Evolutionary conservation across 441 rosid genomes (phyloP).

Genomic region (Dalechampia spathulata): DNA sequence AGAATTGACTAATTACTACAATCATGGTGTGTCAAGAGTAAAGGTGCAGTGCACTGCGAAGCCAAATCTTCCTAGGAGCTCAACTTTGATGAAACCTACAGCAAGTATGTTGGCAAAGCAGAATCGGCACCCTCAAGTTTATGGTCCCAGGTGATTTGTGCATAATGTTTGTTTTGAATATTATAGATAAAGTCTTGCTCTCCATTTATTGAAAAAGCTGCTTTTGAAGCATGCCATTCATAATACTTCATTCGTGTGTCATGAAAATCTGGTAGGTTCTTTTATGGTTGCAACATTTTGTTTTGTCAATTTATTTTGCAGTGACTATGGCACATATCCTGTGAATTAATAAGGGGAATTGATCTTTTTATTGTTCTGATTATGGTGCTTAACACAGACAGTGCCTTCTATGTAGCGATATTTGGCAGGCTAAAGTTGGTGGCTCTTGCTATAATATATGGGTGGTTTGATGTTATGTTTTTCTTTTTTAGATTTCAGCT

Average conservation of each 20-base stretch:
- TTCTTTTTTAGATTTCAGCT: constrained; percentile 41
- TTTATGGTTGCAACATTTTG: no score
- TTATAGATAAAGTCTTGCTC: neutral
- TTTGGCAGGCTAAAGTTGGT: neutral
- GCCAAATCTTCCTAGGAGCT: constrained; percentile 47
- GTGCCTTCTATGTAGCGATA: no score
- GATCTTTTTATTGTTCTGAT: no score
- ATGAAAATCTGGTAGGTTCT: no score
- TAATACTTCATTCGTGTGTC: no score
- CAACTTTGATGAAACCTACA: constrained; percentile 95
- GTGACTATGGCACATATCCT: no score
- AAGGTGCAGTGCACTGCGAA: constrained; percentile 27
- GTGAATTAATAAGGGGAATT: no score
- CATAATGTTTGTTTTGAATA: neutral
- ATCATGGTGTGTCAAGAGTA: constrained; percentile 35
- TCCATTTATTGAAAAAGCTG: no score
- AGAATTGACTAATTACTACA: constrained; percentile 40
- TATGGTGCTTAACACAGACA: no score
- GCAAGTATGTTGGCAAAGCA: constrained; percentile 90
- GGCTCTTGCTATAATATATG: neutral
- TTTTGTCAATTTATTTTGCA: no score
- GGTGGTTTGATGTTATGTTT: constrained; percentile 4
- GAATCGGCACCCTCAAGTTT: constrained; percentile 30
- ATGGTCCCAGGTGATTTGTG: constrained; percentile 47
- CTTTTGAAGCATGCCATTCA: no score